Percentiles rank a stretch among this genome's conserved stretches.
Conservation (phyloP, 2,329 filamentous ascomycete species). For the Monilinia fructigena region DNA sequence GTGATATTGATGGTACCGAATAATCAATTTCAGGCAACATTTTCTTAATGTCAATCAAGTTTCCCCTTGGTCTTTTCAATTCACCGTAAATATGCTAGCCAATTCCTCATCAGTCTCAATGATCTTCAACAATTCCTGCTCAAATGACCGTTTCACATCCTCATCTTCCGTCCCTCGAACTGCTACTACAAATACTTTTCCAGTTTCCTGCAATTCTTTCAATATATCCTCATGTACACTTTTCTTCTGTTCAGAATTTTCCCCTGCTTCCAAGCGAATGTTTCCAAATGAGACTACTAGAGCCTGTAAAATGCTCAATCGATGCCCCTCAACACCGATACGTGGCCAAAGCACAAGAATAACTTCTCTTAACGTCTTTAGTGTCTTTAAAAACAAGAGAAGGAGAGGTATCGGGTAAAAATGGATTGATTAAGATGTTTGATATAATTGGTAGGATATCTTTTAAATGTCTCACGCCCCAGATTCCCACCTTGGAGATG, state of each 20-base stretch:
- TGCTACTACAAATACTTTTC: not conserved
- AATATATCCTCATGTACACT: not conserved
- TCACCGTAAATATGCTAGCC: not conserved
- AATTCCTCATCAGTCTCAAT: not conserved
- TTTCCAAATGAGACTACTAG: conserved; percentile 45
- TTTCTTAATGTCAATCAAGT: too few species aligned
- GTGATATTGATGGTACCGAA: too few species aligned
- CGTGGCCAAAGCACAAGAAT: conserved; percentile 69
- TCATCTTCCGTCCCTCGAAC: not conserved
- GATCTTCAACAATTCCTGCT: not conserved
- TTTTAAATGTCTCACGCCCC: conserved; percentile 66
- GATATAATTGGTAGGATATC: conserved; percentile 49
- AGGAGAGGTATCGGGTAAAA: conserved; percentile 55
- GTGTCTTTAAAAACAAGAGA: conserved; percentile 49
- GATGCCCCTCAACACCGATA: conserved; percentile 53
- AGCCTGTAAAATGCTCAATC: conserved; percentile 62
- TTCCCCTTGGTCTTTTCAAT: not conserved
- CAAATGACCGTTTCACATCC: not conserved
- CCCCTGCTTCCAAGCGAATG: too few species aligned
- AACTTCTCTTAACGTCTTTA: conserved; percentile 53
- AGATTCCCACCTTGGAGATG: conserved; percentile 57
- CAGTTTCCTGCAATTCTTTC: not conserved
- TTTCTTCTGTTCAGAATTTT: not conserved
- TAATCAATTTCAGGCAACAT: too few species aligned
- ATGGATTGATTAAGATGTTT: conserved; percentile 65